A percentile compares a stretch with the other conserved stretches of the same genome.
Evolutionary conservation across 176 grass and related monocot species (phyloP).

Genomic region (Zoysia japonica): DNA sequence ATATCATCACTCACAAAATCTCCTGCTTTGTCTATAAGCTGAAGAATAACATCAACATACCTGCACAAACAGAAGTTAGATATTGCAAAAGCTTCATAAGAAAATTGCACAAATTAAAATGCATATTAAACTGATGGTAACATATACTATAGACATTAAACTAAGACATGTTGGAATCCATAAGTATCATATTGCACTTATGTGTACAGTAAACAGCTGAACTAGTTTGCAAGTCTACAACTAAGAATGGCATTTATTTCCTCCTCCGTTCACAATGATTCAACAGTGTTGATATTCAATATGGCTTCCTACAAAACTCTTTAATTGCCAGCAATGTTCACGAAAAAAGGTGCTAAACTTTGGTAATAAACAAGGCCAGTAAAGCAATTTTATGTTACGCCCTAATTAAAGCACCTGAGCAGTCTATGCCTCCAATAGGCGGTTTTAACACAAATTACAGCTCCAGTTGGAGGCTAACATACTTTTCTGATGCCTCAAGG

Average conservation of each 20-base stretch:
- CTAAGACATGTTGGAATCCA: constrained; percentile 4
- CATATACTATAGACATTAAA: neutral
- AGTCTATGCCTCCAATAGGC: neutral
- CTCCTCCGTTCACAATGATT: too few relatives aligned
- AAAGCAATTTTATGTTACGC: neutral
- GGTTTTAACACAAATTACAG: neutral
- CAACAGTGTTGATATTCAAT: neutral
- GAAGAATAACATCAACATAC: constrained; percentile 99
- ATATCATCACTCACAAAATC: constrained; percentile 99
- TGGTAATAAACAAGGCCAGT: neutral
- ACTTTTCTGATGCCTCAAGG: neutral
- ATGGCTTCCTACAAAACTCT: neutral
- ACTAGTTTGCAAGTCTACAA: neutral
- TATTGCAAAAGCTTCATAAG: neutral
- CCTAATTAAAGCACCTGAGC: neutral
- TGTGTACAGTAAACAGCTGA: neutral
- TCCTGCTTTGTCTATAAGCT: constrained; percentile 96
- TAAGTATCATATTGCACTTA: constrained; percentile 7
- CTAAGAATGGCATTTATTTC: too few relatives aligned
- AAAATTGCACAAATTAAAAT: constrained; percentile 24
- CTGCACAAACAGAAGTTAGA: constrained; percentile 46
- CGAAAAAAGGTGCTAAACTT: neutral
- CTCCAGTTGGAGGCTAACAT: neutral
- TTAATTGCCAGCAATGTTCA: neutral
- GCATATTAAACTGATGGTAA: neutral